Conservation (phyloP, 805 yeast species). For the Kuraishia piskuri region DNA sequence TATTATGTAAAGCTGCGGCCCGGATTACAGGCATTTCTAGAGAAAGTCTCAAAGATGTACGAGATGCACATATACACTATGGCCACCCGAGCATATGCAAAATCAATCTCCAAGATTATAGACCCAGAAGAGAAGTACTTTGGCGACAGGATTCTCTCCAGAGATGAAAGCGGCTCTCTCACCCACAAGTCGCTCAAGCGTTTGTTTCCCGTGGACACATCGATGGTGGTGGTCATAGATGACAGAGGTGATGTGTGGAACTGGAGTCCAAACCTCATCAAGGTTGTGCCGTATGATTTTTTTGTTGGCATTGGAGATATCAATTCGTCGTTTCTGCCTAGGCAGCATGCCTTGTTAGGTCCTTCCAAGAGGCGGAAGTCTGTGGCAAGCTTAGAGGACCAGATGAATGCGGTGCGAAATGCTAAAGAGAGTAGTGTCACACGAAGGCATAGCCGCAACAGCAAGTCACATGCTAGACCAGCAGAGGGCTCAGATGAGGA, state of each 20-base stretch:
- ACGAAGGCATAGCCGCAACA: background rate
- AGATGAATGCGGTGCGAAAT: slow-evolving; percentile 18
- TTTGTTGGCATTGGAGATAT: slow-evolving; percentile 97
- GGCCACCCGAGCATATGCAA: slow-evolving; percentile 95
- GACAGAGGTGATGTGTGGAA: slow-evolving; percentile 99
- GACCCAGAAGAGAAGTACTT: slow-evolving; percentile 85
- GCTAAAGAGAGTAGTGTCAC: background rate
- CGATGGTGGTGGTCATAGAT: slow-evolving; percentile 94
- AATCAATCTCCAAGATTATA: slow-evolving; percentile 78
- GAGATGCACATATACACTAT: slow-evolving; percentile 95
- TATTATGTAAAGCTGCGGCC: slow-evolving; percentile 92
- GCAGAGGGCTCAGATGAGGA: slow-evolving; percentile 8
- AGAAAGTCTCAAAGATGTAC: slow-evolving; percentile 51
- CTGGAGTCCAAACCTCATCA: slow-evolving; percentile 86
- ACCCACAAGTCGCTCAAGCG: slow-evolving; percentile 84
- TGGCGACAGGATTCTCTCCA: slow-evolving; percentile 83
- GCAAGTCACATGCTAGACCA: slow-evolving; percentile 4
- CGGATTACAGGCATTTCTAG: slow-evolving; percentile 69
- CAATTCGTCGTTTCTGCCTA: slow-evolving; percentile 85
- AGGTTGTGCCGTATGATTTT: slow-evolving; percentile 92
- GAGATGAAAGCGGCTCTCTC: slow-evolving; percentile 92
- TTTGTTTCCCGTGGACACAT: slow-evolving; percentile 90
- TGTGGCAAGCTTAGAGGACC: slow-evolving; percentile 47
- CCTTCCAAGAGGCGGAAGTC: slow-evolving; percentile 57
- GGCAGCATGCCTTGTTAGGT: slow-evolving; percentile 50